Percentiles rank a stretch among this genome's conserved stretches.
Evolutionary conservation across 345 rosid genomes (phyloP).

Genomic region (Salix arbutifolia): DNA sequence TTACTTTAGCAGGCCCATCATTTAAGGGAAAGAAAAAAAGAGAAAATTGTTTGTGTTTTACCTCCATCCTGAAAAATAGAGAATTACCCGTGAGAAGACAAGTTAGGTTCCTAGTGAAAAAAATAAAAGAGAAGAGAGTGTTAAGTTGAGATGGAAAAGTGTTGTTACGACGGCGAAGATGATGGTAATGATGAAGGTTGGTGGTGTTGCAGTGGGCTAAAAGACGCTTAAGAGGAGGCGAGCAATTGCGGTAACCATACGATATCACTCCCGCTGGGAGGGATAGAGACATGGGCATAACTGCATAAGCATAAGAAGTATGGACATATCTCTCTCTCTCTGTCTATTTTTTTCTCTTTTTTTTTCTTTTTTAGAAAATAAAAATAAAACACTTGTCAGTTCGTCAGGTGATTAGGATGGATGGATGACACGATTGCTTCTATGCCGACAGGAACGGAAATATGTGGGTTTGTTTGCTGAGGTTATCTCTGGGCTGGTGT

Average conservation of each 20-base stretch:
- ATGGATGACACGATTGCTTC: neutral
- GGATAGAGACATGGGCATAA: slow-evolving; percentile 11
- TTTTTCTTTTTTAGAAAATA: neutral
- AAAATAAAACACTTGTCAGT: neutral
- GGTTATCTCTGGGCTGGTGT: neutral
- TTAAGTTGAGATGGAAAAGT: slow-evolving; percentile 4
- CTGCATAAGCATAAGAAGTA: slow-evolving; percentile 1
- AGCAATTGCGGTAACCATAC: slow-evolving; percentile 38
- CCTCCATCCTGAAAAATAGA: slow-evolving; percentile 63
- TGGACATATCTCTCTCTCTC: neutral
- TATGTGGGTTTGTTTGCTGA: neutral
- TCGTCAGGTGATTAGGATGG: neutral
- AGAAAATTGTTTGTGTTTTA: slow-evolving; percentile 9
- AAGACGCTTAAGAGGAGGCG: slow-evolving; percentile 34
- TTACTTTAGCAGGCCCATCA: neutral
- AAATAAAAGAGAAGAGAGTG: slow-evolving; percentile 26
- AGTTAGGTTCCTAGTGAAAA: slow-evolving; percentile 16
- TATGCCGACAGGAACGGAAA: neutral
- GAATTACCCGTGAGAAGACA: slow-evolving; percentile 40
- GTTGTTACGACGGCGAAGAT: neutral
- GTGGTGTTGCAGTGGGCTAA: slow-evolving; percentile 10
- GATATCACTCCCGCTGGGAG: slow-evolving; percentile 26
- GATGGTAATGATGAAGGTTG: slow-evolving; percentile 7
- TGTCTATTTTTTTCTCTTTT: neutral
- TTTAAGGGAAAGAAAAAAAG: neutral